These are phyloP conservation scores for Venturia nashicola DNA, from an alignment of 2,329 filamentous ascomycete species.

Conservation along the genomic window DNA sequence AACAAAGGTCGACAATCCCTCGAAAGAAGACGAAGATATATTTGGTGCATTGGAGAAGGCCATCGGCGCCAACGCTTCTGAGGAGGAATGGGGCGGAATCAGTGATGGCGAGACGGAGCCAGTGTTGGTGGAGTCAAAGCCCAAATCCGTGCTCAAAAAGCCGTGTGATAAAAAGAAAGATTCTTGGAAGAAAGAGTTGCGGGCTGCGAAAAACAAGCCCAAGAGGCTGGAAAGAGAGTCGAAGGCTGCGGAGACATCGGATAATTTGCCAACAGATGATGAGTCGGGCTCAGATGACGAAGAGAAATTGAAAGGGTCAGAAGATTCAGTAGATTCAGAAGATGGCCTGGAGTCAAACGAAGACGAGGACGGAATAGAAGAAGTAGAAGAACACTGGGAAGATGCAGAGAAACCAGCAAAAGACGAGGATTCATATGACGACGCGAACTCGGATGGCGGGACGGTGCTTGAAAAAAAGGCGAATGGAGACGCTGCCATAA, in stretches of 20 bases:
- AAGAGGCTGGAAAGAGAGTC: constrained; percentile 12
- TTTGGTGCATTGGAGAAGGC: constrained; percentile 12
- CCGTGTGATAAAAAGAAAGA: too few relatives aligned
- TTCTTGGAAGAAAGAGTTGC: not conserved
- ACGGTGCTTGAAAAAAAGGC: not conserved
- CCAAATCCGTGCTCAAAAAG: not conserved
- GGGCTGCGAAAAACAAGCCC: constrained; percentile 15
- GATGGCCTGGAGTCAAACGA: constrained; percentile 21
- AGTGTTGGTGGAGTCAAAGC: not conserved
- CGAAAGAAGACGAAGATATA: constrained; percentile 9
- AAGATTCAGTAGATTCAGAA: too few relatives aligned
- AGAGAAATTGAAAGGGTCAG: not conserved
- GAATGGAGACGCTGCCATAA: not conserved
- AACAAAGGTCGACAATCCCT: not conserved
- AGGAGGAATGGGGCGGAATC: constrained; percentile 15
- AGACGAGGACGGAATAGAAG: constrained; percentile 18
- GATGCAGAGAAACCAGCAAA: constrained; percentile 17
- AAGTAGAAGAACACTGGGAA: constrained; percentile 10
- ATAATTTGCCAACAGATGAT: not conserved
- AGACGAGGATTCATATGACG: not conserved
- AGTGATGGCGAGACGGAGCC: constrained; percentile 19
- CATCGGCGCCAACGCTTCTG: not conserved
- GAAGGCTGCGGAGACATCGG: constrained; percentile 11
- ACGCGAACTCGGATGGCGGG: not conserved
- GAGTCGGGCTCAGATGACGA: not conserved